These are phyloP conservation scores for Fistulifera pelliculosa DNA, from an alignment of 108 stramenopile genomes.

Conservation along the genomic window DNA sequence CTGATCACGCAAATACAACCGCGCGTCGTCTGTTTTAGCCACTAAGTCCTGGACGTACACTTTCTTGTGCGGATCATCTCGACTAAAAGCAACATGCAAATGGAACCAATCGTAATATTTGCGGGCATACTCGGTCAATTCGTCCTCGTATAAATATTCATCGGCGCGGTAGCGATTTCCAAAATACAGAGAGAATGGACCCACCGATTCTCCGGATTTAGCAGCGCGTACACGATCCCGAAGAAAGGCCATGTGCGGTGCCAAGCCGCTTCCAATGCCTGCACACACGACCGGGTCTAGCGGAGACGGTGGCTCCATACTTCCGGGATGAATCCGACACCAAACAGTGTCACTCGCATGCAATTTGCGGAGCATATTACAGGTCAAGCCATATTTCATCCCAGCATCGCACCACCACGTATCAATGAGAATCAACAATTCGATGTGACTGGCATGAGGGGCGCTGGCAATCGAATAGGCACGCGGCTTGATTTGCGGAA, in stretches of 20 bases:
- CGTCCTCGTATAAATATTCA: conserved; percentile 78
- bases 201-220: conserved; percentile 35
- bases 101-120: conserved; percentile 47
- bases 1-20: conserved; percentile 21
- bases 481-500: conserved; percentile 77
- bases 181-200: conserved; percentile 75
- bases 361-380: conserved; percentile 49
- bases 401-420: conserved; percentile 52
- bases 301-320: conserved; percentile 49
- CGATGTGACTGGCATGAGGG: conserved; percentile 26
- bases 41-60: conserved; percentile 88
- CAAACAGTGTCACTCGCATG: conserved; percentile 27
- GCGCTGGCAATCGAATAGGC: conserved; percentile 82
- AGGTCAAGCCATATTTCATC: conserved; percentile 36
- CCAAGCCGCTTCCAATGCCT: conserved; percentile 85
- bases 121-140: conserved; percentile 45
- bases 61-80: conserved; percentile 62
- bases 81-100: conserved; percentile 77
- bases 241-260: conserved; percentile 80
- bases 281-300: conserved; percentile 65
- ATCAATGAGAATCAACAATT: conserved; percentile 47
- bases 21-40: conserved; percentile 40
- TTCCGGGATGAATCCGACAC: conserved; percentile 52
- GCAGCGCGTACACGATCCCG: conserved; percentile 61
- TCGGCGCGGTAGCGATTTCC: conserved; percentile 66